A percentile compares a stretch with the other conserved stretches of the same genome.
These are phyloP conservation scores for Penicillium oxalicum DNA, from an alignment of 2,329 filamentous ascomycete species.

Conservation along the genomic window DNA sequence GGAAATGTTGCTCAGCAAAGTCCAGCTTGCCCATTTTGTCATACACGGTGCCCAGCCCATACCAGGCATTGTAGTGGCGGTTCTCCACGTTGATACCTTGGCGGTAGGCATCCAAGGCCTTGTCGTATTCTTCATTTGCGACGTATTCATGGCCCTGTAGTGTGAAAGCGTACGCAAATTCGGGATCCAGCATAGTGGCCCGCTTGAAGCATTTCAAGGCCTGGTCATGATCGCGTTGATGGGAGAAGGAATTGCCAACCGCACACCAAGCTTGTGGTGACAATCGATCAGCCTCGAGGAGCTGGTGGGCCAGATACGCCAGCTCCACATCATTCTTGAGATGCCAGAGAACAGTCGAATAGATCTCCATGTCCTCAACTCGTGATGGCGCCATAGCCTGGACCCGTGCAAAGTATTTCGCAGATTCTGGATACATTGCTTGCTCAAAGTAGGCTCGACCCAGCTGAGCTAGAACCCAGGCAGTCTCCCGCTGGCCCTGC, in stretches of 20 bases:
- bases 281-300: constrained; percentile 79
- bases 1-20: constrained; percentile 86
- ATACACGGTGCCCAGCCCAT: constrained; percentile 74
- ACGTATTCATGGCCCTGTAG: constrained; percentile 94
- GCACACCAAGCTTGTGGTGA: constrained; percentile 96
- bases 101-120: constrained; percentile 81
- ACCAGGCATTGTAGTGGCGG: constrained; percentile 97
- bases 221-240: constrained; percentile 88
- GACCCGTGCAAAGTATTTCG: constrained; percentile 76
- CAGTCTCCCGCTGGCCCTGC: constrained; percentile 73
- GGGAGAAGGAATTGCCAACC: constrained; percentile 87
- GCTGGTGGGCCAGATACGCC: constrained; percentile 83
- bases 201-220: constrained; percentile 91
- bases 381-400: constrained; percentile 73
- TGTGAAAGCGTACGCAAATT: constrained; percentile 92
- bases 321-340: constrained; percentile 86
- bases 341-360: constrained; percentile 98
- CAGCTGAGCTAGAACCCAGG: constrained; percentile 87
- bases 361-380: constrained; percentile 93
- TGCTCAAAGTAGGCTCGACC: constrained; percentile 90
- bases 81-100: constrained; percentile 78
- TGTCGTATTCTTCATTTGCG: constrained; percentile 94
- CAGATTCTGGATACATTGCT: constrained; percentile 76
- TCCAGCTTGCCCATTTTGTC: constrained; percentile 88
- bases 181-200: constrained; percentile 81